Evolutionary conservation across 2,329 filamentous ascomycete genomes (phyloP).

Genomic region (Trichoderma endophyticum): DNA sequence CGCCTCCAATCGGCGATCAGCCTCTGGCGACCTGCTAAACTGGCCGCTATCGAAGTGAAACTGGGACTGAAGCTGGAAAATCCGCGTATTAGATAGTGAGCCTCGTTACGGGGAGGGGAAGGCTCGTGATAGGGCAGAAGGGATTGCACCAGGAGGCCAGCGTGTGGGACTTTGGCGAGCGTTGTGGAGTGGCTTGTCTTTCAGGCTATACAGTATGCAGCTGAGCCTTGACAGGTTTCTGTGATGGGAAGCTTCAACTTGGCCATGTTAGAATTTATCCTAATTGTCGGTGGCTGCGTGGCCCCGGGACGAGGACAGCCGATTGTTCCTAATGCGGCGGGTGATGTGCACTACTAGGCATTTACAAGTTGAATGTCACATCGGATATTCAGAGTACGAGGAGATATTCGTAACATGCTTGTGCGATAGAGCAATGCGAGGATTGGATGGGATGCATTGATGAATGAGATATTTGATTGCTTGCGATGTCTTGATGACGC

Average conservation of each 20-base stretch:
- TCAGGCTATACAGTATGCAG: neutral
- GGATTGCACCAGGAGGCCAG: neutral
- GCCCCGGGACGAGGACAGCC: neutral
- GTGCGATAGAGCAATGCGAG: neutral
- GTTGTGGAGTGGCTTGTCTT: neutral
- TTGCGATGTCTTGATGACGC: neutral
- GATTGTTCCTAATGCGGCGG: neutral
- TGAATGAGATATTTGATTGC: neutral
- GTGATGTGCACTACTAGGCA: neutral
- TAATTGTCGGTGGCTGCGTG: neutral
- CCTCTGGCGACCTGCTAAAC: neutral
- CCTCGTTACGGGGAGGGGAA: neutral
- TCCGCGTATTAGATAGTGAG: neutral
- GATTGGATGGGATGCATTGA: neutral
- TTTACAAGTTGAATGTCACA: neutral
- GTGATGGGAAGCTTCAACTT: neutral
- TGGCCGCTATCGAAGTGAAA: neutral
- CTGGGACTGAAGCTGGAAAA: neutral
- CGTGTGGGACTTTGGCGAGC: neutral
- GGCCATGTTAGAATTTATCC: slow-evolving; percentile 3
- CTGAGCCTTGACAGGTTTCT: neutral
- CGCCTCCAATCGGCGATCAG: slow-evolving; percentile 9
- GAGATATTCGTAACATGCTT: neutral
- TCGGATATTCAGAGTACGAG: neutral
- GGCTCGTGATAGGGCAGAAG: neutral